Conservation (phyloP, 306 rosid species). For the Cucumis melo region DNA sequence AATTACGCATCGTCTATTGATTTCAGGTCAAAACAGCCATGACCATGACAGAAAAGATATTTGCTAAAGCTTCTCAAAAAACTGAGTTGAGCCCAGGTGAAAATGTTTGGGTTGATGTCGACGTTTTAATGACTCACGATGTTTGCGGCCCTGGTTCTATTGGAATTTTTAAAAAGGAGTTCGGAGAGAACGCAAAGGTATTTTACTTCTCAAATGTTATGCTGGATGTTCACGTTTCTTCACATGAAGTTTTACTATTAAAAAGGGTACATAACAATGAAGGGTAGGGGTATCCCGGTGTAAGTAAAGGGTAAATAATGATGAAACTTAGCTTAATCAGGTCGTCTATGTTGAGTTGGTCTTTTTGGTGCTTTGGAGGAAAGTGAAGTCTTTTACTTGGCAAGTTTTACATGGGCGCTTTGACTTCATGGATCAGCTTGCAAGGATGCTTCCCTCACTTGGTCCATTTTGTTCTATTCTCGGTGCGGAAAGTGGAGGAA, state of each 20-base stretch:
- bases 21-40: constrained; percentile 70
- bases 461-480: too few relatives aligned
- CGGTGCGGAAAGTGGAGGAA: too few relatives aligned
- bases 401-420: too few relatives aligned
- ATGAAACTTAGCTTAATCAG: too few relatives aligned
- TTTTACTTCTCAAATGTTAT: neutral
- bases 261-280: neutral
- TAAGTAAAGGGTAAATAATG: too few relatives aligned
- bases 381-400: too few relatives aligned
- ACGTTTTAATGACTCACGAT: constrained; percentile 90
- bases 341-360: too few relatives aligned
- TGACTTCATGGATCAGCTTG: too few relatives aligned
- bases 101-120: constrained; percentile 78
- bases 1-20: neutral
- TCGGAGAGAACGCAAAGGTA: constrained; percentile 84
- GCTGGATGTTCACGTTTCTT: neutral
- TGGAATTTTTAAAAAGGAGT: constrained; percentile 88
- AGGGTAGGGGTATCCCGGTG: too few relatives aligned
- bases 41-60: constrained; percentile 92
- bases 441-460: too few relatives aligned
- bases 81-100: constrained; percentile 63
- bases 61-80: constrained; percentile 73
- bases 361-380: too few relatives aligned
- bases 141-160: constrained; percentile 92
- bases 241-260: neutral